Evolutionary conservation across 2,329 filamentous ascomycete species (phyloP), one percentile per base, ranked within the genome.

Genomic region (Diaporthe amygdali): DNA sequence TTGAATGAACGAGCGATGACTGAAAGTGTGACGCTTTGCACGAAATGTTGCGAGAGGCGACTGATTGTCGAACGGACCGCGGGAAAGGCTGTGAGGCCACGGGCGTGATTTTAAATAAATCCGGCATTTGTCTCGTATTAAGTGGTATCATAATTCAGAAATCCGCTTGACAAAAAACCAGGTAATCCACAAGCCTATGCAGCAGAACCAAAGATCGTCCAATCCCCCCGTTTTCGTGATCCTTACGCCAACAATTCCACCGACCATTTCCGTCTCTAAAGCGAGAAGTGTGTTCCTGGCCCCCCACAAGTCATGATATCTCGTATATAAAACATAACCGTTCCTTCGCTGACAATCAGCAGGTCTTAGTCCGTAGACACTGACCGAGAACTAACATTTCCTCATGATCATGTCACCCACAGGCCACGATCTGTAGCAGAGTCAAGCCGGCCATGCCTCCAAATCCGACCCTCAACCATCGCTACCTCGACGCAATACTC

Each of bases 241-340:
- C 32, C 32, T 34, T 37, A 51, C 44, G 52, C 66, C 66, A 47
- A 41, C 32, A 59, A 41, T 59, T 8, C 41, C 54, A 37, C 39
- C 51, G 14, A 37, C 22, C 39, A 39, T 56, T 17, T 37, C 37
- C 39, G 17, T 37, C 3, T 8, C 39, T 20, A 27, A 25, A 56
- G 27, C 30, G 12, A 15, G n/a, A 22, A 27, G 32, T 49, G 51
- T 30, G 27, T 59, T 49, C 30, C 27, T 52, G 37, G 20, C 52
- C 30, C 15, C 32, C 54, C 5, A 14, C 32, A 51, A 56, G 37
- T 71, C 66, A 61, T 71, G 55, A 63, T 56, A 51, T 55, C 27
- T 61, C 70, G 41, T 63, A 39, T 55, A 34, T 37, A 66, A 51
- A 32, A 30, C 25, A 32, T 46, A 86, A 52, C 27, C 66, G 22